Base-by-base conservation (phyloP, 441 rosid species). In the Jatropha podagrica region DNA sequence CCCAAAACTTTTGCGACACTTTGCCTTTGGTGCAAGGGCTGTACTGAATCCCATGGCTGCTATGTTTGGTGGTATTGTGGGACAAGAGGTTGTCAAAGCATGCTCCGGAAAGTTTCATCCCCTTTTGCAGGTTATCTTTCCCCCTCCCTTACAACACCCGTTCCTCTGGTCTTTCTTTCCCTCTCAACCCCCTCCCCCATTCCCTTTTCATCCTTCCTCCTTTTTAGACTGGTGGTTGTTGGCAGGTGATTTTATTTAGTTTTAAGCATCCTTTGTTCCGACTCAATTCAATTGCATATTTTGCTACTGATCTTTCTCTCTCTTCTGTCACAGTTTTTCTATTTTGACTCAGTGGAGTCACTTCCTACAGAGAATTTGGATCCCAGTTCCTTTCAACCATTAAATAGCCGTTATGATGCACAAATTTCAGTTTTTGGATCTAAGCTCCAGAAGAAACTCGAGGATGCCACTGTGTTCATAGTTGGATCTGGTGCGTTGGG, bases 71-170 rank as follows among this genome's bases (percentile, higher is more conserved):
- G 98, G 98, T 72, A 82, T 94, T 76, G 98, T 94, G 78, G 98
- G 97, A 51, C 98, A 94, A 83, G 98, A 94, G 79, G 92, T 92
- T 86, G 92, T 94, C 55, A 94, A 94, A 81, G 98, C 98, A 68
- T 94, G 97, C 88, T 91, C 98, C 66, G 97, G 96, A 73, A 94
- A 94, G 84, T 94, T 94, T 72, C 96, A 94, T 85, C 98, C 97
- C 63, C 91, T 94, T 69, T 88, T 82, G 76, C 98, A 94, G 98
- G 98, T 91, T 44, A 27, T n/a, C 59, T 64, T 20, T 18, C 23
- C 8, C 60, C n/a, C 68, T 51, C 9, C n/a, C 56, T 68, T 6
- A 8, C 32, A 32, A 1, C 32, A 32, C 32, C 32, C 32, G 32
- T 32, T 32, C 32, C 32, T 32, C 32, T 32, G 1, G 32, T 32